A percentile compares a stretch with the other conserved stretches of the same genome.
Conservation (phyloP, 345 rosid genomes). For the Lepidium didymum region DNA sequence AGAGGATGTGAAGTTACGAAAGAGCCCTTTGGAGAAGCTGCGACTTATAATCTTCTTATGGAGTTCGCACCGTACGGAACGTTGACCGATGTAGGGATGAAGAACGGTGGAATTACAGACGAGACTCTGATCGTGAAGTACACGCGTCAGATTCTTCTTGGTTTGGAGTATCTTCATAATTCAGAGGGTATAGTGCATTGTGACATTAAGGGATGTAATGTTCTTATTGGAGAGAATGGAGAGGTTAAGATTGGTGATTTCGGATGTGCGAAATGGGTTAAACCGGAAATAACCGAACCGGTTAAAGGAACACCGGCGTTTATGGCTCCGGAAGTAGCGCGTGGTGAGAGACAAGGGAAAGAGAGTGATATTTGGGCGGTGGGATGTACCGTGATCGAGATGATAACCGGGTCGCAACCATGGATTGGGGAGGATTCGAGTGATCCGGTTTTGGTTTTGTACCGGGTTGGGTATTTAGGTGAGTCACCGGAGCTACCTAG, state of each 20-base stretch:
- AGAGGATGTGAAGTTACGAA: slow-evolving; percentile 46
- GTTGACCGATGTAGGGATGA: slow-evolving; percentile 30
- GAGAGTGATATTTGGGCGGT: slow-evolving; percentile 62
- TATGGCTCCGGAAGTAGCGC: slow-evolving; percentile 89
- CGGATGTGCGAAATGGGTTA: slow-evolving; percentile 57
- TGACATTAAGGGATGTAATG: slow-evolving; percentile 66
- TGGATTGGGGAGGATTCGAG: slow-evolving; percentile 28
- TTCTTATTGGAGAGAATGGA: slow-evolving; percentile 41
- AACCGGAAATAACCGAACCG: slow-evolving; percentile 13
- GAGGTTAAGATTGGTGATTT: slow-evolving; percentile 64
- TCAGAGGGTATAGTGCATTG: slow-evolving; percentile 55
- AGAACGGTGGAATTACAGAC: slow-evolving; percentile 35
- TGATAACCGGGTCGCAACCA: slow-evolving; percentile 55
- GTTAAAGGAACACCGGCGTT: slow-evolving; percentile 66
- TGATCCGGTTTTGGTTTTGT: slow-evolving; percentile 39
- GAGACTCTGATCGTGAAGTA: slow-evolving; percentile 36
- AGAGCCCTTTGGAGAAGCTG: slow-evolving; percentile 24
- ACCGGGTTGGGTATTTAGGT: slow-evolving; percentile 41
- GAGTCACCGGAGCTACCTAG: slow-evolving; percentile 44
- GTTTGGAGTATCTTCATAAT: slow-evolving; percentile 51
- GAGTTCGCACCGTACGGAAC: slow-evolving; percentile 62
- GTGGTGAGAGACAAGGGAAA: slow-evolving; percentile 62
- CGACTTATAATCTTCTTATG: slow-evolving; percentile 52
- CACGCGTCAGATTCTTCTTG: slow-evolving; percentile 49
- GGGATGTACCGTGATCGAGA: slow-evolving; percentile 79